Percentiles rank a stretch among this genome's conserved stretches.
phyloP scores from a whole-genome alignment of 1,284 basidiomycete species.

The Cystobasidium slooffiae region DNA sequence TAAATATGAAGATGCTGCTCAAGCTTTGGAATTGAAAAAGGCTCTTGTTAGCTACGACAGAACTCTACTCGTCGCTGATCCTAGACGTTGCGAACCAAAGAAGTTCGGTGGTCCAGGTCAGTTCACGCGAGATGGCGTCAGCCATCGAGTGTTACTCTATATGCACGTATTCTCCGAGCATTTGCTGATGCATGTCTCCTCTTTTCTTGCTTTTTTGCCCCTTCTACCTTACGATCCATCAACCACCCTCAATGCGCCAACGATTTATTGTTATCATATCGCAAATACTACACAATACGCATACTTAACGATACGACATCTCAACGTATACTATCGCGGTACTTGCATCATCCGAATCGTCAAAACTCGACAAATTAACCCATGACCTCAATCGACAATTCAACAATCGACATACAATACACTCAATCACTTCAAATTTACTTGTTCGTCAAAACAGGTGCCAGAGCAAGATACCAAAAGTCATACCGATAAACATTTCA shows the following conservation, averaged over 20 bases:
- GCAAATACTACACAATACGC: too few species aligned
- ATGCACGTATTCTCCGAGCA: not conserved
- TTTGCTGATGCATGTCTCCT: not conserved
- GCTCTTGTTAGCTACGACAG: constrained; percentile 93
- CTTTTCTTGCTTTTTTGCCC: not conserved
- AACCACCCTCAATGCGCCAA: too few species aligned
- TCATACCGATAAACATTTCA: constrained; percentile 40
- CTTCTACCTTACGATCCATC: not conserved
- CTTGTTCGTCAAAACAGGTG: constrained; percentile 1
- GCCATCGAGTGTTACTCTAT: not conserved
- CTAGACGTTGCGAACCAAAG: constrained; percentile 58
- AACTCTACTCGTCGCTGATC: constrained; percentile 83
- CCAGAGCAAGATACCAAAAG: constrained; percentile 51
- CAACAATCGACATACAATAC: not conserved
- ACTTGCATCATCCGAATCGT: too few species aligned
- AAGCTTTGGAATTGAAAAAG: constrained; percentile 95
- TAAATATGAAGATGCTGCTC: constrained; percentile 98
- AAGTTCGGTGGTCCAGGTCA: constrained; percentile 91
- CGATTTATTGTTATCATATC: too few species aligned
- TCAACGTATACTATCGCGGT: too few species aligned
- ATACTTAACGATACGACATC: too few species aligned
- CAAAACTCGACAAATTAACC: too few species aligned
- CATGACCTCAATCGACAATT: not conserved
- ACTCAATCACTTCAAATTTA: not conserved
- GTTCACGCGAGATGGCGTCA: constrained; percentile 59